These are phyloP conservation scores for Phytopythium litorale DNA, from an alignment of 352 stramenopile genomes.

Conservation along the genomic window DNA sequence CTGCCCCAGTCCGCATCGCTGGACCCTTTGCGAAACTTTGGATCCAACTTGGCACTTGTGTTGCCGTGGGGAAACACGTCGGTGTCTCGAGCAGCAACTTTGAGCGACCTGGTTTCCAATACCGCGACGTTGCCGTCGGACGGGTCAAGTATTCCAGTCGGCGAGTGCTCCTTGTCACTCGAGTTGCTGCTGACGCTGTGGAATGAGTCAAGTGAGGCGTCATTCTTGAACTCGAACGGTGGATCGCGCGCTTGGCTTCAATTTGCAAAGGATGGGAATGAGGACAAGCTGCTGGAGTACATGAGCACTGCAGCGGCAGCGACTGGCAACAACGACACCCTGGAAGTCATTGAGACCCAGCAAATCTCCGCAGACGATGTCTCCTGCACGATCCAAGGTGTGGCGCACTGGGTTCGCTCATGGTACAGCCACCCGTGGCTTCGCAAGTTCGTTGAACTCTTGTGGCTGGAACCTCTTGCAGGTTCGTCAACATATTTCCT, in stretches of 20 bases:
- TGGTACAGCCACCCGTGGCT: constrained; percentile 46
- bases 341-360: constrained; percentile 12
- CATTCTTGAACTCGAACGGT: constrained; percentile 33
- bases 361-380: constrained; percentile 13
- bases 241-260: not conserved
- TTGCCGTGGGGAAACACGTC: constrained; percentile 19
- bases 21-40: constrained; percentile 36
- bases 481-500: constrained; percentile 6
- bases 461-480: constrained; percentile 28
- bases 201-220: constrained; percentile 25
- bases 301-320: constrained; percentile 8
- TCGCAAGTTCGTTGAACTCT: constrained; percentile 42
- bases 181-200: constrained; percentile 37
- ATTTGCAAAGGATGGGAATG: not conserved
- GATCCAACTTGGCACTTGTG: constrained; percentile 38
- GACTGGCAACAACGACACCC: constrained; percentile 10
- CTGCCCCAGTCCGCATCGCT: constrained; percentile 2
- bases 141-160: constrained; percentile 9
- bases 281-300: constrained; percentile 25
- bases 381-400: constrained; percentile 34
- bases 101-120: constrained; percentile 32
- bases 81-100: constrained; percentile 21
- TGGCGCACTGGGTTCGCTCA: constrained; percentile 49
- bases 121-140: constrained; percentile 9
- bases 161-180: constrained; percentile 24